A percentile compares a stretch with the other conserved stretches of the same genome.
Conservation (phyloP, 352 stramenopile genomes). For the Blastocystis sp. region DNA sequence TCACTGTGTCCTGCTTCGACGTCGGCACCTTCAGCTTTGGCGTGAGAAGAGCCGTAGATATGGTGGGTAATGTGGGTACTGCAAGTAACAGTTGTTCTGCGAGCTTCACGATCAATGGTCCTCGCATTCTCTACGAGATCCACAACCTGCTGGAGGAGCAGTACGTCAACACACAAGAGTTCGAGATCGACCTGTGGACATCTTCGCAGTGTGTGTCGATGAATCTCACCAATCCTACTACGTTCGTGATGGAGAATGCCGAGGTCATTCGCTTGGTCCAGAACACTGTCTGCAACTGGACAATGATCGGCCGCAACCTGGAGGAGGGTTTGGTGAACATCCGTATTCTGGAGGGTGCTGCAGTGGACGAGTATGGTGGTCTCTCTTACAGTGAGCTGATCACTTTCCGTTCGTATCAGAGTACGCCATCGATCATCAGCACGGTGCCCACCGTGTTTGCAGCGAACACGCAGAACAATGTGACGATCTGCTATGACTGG, state of each 20-base stretch:
- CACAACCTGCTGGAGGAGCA: not conserved
- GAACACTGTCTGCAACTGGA: not conserved
- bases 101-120: conserved; percentile 13
- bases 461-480: not conserved
- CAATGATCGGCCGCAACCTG: not conserved
- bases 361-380: conserved; percentile 21
- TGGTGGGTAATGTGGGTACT: conserved; percentile 14
- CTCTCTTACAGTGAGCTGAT: not conserved
- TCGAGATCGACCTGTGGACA: not conserved
- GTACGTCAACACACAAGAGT: conserved; percentile 36
- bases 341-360: not conserved
- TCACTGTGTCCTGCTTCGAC: not conserved
- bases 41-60: not conserved
- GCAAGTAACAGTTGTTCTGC: not conserved
- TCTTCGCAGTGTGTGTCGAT: not conserved
- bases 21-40: not conserved
- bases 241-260: conserved; percentile 6
- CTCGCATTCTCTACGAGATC: not conserved
- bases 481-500: conserved; percentile 39
- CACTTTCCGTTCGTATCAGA: conserved; percentile 12
- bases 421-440: not conserved
- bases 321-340: conserved; percentile 15
- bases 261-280: not conserved
- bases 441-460: not conserved
- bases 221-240: not conserved